Conservation (phyloP, 345 rosid species). For the Fremontodendron californicum region DNA sequence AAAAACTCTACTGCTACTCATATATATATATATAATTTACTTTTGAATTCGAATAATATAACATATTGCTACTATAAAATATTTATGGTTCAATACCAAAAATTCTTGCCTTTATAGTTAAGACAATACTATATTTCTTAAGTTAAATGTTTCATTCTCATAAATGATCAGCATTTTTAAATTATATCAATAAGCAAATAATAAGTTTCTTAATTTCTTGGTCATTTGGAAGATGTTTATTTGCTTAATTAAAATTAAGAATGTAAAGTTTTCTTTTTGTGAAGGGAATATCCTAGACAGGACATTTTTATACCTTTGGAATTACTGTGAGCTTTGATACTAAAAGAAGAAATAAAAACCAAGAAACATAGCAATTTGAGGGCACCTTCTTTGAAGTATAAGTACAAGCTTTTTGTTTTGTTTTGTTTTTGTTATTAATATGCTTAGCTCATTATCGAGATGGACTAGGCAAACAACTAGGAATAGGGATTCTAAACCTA, state of each 20-base stretch:
- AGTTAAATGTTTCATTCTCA: neutral
- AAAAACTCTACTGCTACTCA: no score
- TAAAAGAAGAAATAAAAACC: neutral
- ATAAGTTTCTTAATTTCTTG: neutral
- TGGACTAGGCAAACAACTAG: constrained; percentile 60
- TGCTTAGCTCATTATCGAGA: constrained; percentile 19
- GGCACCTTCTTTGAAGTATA: neutral
- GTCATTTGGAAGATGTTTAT: neutral
- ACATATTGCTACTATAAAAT: no score
- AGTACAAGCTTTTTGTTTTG: neutral
- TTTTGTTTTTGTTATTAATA: neutral
- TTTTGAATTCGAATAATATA: no score
- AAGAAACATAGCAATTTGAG: neutral
- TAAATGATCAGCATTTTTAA: neutral
- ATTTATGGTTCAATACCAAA: no score
- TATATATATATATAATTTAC: no score
- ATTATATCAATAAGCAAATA: neutral
- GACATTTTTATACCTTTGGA: neutral
- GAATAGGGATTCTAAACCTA: constrained; percentile 18
- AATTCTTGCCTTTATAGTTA: no score
- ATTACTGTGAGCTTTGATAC: neutral
- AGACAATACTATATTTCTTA: neutral
- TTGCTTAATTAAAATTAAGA: neutral
- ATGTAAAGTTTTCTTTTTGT: neutral
- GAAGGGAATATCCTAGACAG: neutral